phyloP scores from a whole-genome alignment of 2,329 filamentous ascomycete species.

The Colletotrichum sp. region DNA sequence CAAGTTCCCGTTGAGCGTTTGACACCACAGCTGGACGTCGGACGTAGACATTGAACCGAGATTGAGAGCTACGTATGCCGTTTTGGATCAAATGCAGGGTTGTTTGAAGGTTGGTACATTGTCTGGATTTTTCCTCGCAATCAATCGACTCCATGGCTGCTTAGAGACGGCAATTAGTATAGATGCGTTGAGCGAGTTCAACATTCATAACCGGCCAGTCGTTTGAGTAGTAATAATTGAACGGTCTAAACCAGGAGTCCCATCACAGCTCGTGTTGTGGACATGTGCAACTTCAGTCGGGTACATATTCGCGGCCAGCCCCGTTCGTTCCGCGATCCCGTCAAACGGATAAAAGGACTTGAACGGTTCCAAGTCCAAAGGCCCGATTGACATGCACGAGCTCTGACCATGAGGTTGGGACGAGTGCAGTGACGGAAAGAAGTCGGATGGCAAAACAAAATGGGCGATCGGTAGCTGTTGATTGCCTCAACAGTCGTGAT shows the following conservation, averaged over 20 bases:
- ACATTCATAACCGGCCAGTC: neutral
- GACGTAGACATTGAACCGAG: neutral
- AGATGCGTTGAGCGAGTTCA: neutral
- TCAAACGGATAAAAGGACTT: neutral
- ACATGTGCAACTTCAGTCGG: neutral
- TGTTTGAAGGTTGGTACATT: too few relatives aligned
- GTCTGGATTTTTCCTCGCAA: neutral
- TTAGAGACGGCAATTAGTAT: rapidly evolving
- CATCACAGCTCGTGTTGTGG: neutral
- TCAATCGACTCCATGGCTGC: rapidly evolving
- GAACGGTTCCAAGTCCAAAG: neutral
- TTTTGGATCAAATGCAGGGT: neutral
- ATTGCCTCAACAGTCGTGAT: neutral
- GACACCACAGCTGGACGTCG: neutral
- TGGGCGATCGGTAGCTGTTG: too few relatives aligned
- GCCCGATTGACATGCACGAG: neutral
- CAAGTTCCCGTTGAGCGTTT: neutral
- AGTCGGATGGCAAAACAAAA: neutral
- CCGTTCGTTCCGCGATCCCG: neutral
- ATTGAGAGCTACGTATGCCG: neutral
- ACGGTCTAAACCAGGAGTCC: rapidly evolving
- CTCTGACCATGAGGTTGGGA: neutral
- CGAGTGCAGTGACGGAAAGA: neutral
- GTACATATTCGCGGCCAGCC: neutral
- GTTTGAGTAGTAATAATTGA: rapidly evolving